These are phyloP conservation scores for Corynespora cassiicola DNA, from an alignment of 2,329 filamentous ascomycete species.

Conservation along the genomic window DNA sequence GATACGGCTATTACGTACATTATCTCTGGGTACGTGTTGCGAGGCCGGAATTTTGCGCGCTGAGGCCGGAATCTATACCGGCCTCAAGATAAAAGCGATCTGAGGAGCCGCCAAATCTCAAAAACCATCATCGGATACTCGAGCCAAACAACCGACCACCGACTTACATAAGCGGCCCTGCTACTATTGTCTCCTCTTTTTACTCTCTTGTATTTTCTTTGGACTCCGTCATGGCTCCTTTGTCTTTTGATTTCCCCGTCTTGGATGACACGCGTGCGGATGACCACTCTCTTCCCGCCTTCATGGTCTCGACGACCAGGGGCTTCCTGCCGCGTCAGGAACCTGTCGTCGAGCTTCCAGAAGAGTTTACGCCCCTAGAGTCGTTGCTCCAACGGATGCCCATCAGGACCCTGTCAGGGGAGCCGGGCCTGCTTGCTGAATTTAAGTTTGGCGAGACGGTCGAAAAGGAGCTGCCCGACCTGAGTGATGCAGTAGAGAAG, in stretches of 20 bases:
- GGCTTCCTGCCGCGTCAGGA: constrained; percentile 74
- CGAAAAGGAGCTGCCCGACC: constrained; percentile 75
- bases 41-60: constrained; percentile 44
- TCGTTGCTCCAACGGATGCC: constrained; percentile 79
- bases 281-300: constrained; percentile 71
- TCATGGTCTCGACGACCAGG: constrained; percentile 78
- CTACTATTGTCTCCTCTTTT: constrained; percentile 3
- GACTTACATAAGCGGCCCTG: constrained; percentile 1
- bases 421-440: constrained; percentile 77
- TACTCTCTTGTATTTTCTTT: constrained; percentile 5
- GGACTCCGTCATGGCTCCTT: constrained; percentile 48
- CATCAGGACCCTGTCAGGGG: constrained; percentile 74
- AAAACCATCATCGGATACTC: constrained; percentile 5
- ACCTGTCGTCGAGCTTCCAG: constrained; percentile 64
- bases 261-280: constrained; percentile 68
- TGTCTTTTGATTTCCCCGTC: constrained; percentile 62
- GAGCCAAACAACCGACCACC: constrained; percentile 2
- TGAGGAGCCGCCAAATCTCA: constrained; percentile 17
- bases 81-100: constrained; percentile 43
- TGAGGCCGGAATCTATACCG: constrained; percentile 42
- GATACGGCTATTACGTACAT: constrained; percentile 47
- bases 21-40: constrained; percentile 35
- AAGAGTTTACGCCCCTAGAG: constrained; percentile 75
- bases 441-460: constrained; percentile 79
- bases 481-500: constrained; percentile 75